Evolutionary conservation across 768 basidiomycete species (phyloP).

Genomic region (Auriscalpium microsporum): DNA sequence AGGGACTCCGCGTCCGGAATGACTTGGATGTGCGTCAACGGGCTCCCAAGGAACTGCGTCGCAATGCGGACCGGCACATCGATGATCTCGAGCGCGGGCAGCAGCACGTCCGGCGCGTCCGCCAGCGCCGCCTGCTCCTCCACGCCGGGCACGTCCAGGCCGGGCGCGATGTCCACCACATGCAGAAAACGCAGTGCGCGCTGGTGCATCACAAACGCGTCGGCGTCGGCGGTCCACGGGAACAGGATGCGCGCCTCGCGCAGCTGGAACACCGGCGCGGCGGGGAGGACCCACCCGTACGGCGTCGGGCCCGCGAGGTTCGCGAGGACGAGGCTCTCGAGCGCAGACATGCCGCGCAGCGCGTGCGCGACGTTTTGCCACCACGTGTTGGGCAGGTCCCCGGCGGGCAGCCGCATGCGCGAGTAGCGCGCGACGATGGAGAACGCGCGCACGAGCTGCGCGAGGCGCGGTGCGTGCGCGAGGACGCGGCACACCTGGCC

Average conservation of each 20-base stretch:
- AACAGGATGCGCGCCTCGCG: slow-evolving; percentile 40
- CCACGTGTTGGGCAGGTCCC: slow-evolving; percentile 24
- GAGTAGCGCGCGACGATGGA: slow-evolving; percentile 29
- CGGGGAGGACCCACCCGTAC: slow-evolving; percentile 38
- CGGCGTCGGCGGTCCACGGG: slow-evolving; percentile 38
- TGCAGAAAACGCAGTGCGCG: slow-evolving; percentile 33
- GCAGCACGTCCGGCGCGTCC: slow-evolving; percentile 9
- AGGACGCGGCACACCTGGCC: slow-evolving; percentile 34
- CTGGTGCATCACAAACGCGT: slow-evolving; percentile 43
- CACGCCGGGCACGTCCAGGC: not conserved
- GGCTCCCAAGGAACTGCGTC: slow-evolving; percentile 29
- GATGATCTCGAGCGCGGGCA: slow-evolving; percentile 35
- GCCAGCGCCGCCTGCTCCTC: not conserved
- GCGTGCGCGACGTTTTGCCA: slow-evolving; percentile 38
- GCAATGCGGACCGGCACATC: slow-evolving; percentile 39
- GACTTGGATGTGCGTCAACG: slow-evolving; percentile 40
- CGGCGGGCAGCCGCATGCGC: slow-evolving; percentile 15
- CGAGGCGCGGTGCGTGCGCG: slow-evolving; percentile 26
- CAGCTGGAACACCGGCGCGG: slow-evolving; percentile 36
- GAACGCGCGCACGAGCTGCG: slow-evolving; percentile 34
- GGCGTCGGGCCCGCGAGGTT: slow-evolving; percentile 27
- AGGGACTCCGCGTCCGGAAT: slow-evolving; percentile 29
- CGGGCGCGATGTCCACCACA: slow-evolving; percentile 12
- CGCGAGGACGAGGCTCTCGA: slow-evolving; percentile 35
- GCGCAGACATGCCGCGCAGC: slow-evolving; percentile 33